Evolutionary conservation across 1,284 basidiomycete species (phyloP).

Genomic region (Cutaneotrichosporon sp.): DNA sequence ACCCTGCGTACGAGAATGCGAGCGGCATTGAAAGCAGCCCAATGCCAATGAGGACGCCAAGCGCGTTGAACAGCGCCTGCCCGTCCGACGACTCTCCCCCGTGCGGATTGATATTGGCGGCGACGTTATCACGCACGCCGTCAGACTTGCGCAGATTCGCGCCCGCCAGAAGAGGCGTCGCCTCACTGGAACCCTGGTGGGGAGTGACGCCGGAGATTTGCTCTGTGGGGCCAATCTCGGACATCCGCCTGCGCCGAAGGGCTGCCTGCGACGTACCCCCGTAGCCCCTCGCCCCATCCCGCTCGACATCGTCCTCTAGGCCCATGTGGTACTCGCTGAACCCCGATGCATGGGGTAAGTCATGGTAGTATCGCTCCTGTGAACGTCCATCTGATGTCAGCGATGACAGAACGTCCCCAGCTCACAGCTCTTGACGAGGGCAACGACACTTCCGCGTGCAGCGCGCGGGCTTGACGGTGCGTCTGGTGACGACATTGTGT

Average conservation of each 20-base stretch:
- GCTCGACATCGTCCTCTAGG: not conserved
- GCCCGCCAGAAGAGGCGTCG: too few relatives aligned
- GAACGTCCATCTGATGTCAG: not conserved
- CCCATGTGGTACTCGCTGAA: not conserved
- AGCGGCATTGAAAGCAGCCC: constrained; percentile 85
- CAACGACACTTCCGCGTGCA: not conserved
- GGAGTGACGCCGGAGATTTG: too few relatives aligned
- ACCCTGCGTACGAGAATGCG: constrained; percentile 81
- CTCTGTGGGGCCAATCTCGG: too few relatives aligned
- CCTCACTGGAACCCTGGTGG: too few relatives aligned
- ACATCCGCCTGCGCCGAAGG: not conserved
- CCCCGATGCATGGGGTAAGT: not conserved
- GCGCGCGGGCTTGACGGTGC: not conserved
- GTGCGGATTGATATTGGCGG: not conserved
- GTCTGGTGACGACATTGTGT: not conserved
- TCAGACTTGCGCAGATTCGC: not conserved
- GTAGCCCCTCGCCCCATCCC: too few relatives aligned
- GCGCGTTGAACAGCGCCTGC: constrained; percentile 76
- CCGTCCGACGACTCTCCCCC: not conserved
- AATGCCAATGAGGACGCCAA: constrained; percentile 78
- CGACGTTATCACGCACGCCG: not conserved
- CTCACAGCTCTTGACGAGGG: not conserved
- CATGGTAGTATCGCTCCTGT: not conserved
- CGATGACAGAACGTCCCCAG: not conserved
- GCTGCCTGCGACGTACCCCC: not conserved